Evolutionary conservation across 2,329 filamentous ascomycete species (phyloP), one percentile per base, ranked within the genome.

Genomic region (Cyphellophora europaea): DNA sequence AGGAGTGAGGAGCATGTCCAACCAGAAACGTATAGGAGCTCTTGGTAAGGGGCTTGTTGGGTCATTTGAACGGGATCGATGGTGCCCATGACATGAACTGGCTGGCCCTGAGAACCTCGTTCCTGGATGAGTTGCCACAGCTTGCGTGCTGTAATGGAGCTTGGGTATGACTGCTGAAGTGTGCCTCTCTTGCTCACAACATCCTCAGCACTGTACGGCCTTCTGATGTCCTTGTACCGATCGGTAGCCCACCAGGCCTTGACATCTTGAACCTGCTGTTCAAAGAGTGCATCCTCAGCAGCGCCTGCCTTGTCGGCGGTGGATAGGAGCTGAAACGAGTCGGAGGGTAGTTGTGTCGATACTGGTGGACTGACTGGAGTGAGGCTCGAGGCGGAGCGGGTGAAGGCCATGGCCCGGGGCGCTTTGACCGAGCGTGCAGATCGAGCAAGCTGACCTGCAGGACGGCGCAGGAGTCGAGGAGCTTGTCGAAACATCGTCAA

Each of bases 11-110:
- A 96, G 63, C 91, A 96, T 4, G 91, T 91, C 91, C 91, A 98
- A 43, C 91, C 91, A 1, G 88, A 95, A 44, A 98, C 71, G 62
- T 98, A 98, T 30, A 98, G 72, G 12, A 95, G 83, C 58, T 98
- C 89, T 57, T 96, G 91, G 63, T 96, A 84, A 5, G 84, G 76
- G 11, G 91, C 91, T 66, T 96, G 91, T 60, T 98, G 91, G 32
- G 91, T 94, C 91, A 98, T 96, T 65, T 98, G 91, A 8, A 96
- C 79, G n/a, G 91, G 91, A 55, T 98, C 91, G 61, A 98, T 93
- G 41, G 88, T 91, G 49, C 91, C 91, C 82, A 98, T 88, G 11
- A 91, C 96, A 59, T 96, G 89, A 41, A 96, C 83, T 13, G 91
- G 91, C 58, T 93, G 73, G 42, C 86, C 86, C 51, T 81, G 76